Evolutionary conservation across 2,329 filamentous ascomycete species (phyloP).

Genomic region (Aspergillus fumigatiaffinis): DNA sequence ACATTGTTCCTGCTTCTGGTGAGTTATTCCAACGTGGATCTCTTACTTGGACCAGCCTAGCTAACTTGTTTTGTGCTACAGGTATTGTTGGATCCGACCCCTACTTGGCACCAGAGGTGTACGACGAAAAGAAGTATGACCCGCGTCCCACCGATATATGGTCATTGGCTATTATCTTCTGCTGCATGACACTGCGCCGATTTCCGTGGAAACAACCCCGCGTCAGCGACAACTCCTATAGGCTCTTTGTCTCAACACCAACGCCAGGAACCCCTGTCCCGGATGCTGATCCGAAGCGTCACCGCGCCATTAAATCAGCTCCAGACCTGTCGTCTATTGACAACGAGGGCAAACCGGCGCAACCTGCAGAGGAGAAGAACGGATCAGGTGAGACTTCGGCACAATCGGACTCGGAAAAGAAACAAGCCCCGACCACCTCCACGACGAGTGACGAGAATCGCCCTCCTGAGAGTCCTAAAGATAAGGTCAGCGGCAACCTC

Average conservation of each 20-base stretch:
- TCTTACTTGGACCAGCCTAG: slow-evolving; percentile 1
- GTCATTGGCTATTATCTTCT: slow-evolving; percentile 98
- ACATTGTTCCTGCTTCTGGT: slow-evolving; percentile 78
- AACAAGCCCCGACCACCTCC: slow-evolving; percentile 16
- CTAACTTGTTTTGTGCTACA: slow-evolving; percentile 30
- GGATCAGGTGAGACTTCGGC: slow-evolving; percentile 8
- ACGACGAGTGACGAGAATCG: slow-evolving; percentile 23
- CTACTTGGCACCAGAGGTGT: slow-evolving; percentile 94
- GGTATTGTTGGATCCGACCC: slow-evolving; percentile 85
- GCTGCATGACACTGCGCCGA: slow-evolving; percentile 91
- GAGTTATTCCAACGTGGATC: slow-evolving; percentile 33
- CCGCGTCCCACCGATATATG: slow-evolving; percentile 93
- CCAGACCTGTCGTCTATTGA: slow-evolving; percentile 29
- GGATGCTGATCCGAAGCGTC: slow-evolving; percentile 36
- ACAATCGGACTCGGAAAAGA: slow-evolving; percentile 18
- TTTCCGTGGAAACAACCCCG: slow-evolving; percentile 98
- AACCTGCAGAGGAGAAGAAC: slow-evolving; percentile 14
- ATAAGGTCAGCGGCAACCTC: slow-evolving; percentile 18
- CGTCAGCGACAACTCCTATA: slow-evolving; percentile 88
- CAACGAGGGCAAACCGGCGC: slow-evolving; percentile 21
- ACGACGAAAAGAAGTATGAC: slow-evolving; percentile 89
- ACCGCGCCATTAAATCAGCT: slow-evolving; percentile 31
- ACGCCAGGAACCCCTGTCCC: slow-evolving; percentile 60
- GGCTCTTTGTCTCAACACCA: slow-evolving; percentile 82
- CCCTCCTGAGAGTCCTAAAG: slow-evolving; percentile 22